phyloP scores from a whole-genome alignment of 2,329 filamentous ascomycete genomes.

The Ophiostoma himal-ulmi region DNA sequence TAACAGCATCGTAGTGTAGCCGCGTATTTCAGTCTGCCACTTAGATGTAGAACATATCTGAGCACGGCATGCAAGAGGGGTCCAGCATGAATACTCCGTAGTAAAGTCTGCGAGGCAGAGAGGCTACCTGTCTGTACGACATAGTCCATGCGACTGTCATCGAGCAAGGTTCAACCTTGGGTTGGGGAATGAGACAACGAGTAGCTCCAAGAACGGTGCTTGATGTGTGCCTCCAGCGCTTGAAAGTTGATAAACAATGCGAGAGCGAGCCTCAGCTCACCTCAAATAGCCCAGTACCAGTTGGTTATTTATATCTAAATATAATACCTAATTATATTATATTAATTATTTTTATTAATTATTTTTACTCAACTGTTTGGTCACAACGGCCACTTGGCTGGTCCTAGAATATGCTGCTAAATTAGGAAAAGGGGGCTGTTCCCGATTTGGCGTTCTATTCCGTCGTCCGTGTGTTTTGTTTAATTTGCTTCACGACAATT shows the following conservation, averaged over 20 bases:
- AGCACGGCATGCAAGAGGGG: neutral
- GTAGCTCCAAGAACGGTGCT: neutral
- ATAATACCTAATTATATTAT: too few relatives aligned
- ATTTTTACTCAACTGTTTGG: too few relatives aligned
- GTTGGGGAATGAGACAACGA: neutral
- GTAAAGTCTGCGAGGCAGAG: too few relatives aligned
- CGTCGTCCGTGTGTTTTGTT: constrained; percentile 9
- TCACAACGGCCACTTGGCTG: constrained; percentile 4
- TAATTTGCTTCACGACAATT: neutral
- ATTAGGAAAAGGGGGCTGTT: constrained; percentile 1
- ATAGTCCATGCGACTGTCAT: neutral
- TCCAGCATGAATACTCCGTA: too few relatives aligned
- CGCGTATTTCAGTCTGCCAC: neutral
- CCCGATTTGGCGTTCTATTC: constrained; percentile 6
- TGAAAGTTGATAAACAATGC: constrained; percentile 8
- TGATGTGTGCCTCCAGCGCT: neutral
- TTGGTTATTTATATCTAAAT: too few relatives aligned
- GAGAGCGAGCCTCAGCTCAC: neutral
- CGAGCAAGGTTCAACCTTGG: neutral
- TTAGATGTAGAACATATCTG: neutral
- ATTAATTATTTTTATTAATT: neutral
- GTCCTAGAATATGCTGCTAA: neutral
- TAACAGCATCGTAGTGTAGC: neutral
- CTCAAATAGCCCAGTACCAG: neutral
- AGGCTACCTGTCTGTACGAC: neutral